Evolutionary conservation across 2,329 filamentous ascomycete genomes (phyloP).

Genomic region (Sclerotinia nivalis): DNA sequence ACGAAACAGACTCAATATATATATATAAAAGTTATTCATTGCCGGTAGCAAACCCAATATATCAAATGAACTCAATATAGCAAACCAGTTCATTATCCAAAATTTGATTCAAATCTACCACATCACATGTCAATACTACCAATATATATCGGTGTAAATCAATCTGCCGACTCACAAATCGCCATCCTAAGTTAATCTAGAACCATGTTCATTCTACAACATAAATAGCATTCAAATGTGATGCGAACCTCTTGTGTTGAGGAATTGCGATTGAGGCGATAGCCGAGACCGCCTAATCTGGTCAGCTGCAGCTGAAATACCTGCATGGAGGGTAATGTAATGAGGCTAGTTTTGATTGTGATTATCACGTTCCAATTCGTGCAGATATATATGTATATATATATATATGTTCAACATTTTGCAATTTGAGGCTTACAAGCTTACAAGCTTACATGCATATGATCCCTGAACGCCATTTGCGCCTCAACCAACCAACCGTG

Average conservation of each 20-base stretch:
- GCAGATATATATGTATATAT: background rate
- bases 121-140: background rate
- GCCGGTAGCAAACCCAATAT: too few relatives aligned
- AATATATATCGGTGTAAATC: background rate
- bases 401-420: background rate
- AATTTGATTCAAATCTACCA: background rate
- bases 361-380: conserved; percentile 2
- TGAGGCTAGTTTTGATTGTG: background rate
- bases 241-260: background rate
- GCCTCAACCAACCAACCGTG: background rate
- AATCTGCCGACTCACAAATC: background rate
- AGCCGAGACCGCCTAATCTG: background rate
- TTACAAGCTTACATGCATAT: conserved; percentile 17
- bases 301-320: background rate
- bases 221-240: background rate
- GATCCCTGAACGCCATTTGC: conserved; percentile 9
- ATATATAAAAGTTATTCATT: too few relatives aligned
- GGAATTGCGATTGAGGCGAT: background rate
- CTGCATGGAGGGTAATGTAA: background rate
- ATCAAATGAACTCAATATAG: background rate
- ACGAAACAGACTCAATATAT: too few relatives aligned
- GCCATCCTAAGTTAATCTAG: background rate
- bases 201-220: background rate
- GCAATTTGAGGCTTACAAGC: conserved; percentile 15
- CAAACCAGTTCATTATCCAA: background rate